Evolutionary conservation across 305 asterid genomes (phyloP), one percentile per base, ranked within the genome.

Genomic region (Solanum hybrid): DNA sequence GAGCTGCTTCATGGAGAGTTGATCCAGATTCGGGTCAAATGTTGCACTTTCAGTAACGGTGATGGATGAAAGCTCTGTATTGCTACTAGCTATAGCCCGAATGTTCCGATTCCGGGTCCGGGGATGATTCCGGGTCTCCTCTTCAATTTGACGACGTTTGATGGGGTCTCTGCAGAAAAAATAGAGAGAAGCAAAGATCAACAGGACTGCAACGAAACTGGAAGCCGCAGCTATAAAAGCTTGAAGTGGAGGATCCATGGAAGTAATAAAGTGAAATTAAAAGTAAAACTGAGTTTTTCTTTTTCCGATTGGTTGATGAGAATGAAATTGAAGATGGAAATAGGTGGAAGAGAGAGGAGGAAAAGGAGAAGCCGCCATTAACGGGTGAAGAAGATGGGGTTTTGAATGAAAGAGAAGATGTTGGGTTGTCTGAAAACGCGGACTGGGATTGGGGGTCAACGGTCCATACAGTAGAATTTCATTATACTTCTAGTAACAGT

Each of bases 1-100:
- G 73, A 97, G 97, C 90, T 95, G 98, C 89, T 91, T 93, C 97
- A 96, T 95, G 78, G 98, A 95, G 20, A 97, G 94, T 22, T 72
- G 93, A 83, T 89, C 92, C 1, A 97, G 87, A 10, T 89, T 27
- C 78, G 94, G 96, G 93, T 96, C 98, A 75, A 95, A 97, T 9
- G 94, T 90, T 14, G 96, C 96, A 89, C 98, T 95, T 38, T 95
- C 97, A 65, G 92, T 93, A 3, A 92, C n/a, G n/a, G 94, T 36
- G 3, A 86, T 17, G 14, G 94, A 91, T 9, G 94, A 89, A 13
- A 83, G 86, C 51, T 92, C 92, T 15, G 91, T n/a, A 26, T 82
- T 76, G 20, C 10, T 36, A 4, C 26, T 57, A 33, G 87, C 2
- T 38, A 31, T 31, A 78, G 91, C 87, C 2, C 57, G 26, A 13